Evolutionary conservation across 1,284 basidiomycete genomes (phyloP), one percentile per base, ranked within the genome.

Genomic region (Puccinia triticina): DNA sequence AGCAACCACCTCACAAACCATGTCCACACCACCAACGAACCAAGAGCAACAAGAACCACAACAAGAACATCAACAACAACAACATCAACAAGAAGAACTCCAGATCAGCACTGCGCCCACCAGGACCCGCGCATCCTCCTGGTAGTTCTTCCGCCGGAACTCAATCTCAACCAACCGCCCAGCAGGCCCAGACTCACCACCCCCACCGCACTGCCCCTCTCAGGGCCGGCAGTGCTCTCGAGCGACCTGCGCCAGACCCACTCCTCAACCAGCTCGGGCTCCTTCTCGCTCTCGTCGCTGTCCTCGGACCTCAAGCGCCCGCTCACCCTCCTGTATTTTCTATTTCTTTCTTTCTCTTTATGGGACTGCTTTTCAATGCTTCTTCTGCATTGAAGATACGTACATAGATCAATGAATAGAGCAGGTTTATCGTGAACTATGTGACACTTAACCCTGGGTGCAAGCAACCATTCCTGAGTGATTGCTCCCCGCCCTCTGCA

Each of bases 101-200:
- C 53, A 55, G 18, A 55, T 55, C 23, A 21, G 12, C 7, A 55
- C 53, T n/a, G n/a, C n/a, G n/a, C n/a, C n/a, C n/a, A n/a, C 72
- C 43, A 37, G 75, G 40, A 23, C 29, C 7, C 26, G 75, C 26
- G 55, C 75, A 10, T 18, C 40, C 3, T 61, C 75, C 40, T 77
- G 75, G 75, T 77, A 57, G n/a, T 1, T 77, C 46, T 77, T 77
- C 43, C 55, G 75, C 23, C 55, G 57, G 5, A 64, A 77, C 26
- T 66, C 55, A 2, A 59, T 61, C 37, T 46, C 69, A 23, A 46
- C 12, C 12, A 16, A 72, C 37, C 69, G 43, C 10, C 61, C 61
- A 5, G 11, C 61, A 12, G n/a, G n/a, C 14, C 57, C 57, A 59
- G 26, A 59, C 14, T 59, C 5, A 59, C 57, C n/a, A n/a, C 57